phyloP scores from a whole-genome alignment of 257 asterid species.

The Solanum medicagineum region DNA sequence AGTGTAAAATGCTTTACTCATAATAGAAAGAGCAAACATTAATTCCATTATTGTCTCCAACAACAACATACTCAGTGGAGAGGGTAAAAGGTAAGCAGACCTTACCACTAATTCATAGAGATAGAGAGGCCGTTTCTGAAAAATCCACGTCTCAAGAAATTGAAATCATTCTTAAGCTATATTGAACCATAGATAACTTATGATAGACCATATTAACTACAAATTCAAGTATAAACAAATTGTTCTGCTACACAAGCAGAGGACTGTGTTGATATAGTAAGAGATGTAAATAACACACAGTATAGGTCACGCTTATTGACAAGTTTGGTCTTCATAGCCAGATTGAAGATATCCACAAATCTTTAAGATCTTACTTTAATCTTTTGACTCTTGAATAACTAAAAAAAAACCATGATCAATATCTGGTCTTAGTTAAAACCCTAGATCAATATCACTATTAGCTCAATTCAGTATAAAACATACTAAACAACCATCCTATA shows the following conservation, averaged over 20 bases:
- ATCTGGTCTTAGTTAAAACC: not conserved
- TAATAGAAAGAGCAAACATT: not conserved
- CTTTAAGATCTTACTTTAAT: not conserved
- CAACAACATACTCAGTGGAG: too few relatives aligned
- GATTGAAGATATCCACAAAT: not conserved
- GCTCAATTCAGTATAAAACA: not conserved
- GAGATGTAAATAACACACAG: not conserved
- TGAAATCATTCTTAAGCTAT: not conserved
- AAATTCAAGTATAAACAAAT: not conserved
- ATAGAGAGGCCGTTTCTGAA: too few relatives aligned
- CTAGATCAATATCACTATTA: not conserved
- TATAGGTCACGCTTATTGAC: not conserved
- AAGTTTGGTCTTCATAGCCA: not conserved
- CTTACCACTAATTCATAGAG: too few relatives aligned
- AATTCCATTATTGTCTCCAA: not conserved
- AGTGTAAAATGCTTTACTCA: not conserved
- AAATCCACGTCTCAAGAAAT: too few relatives aligned
- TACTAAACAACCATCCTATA: not conserved
- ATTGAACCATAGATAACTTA: not conserved
- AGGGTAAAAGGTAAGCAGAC: too few relatives aligned
- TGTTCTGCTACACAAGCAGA: not conserved
- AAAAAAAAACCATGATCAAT: not conserved
- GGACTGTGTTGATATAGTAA: not conserved
- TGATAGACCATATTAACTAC: not conserved
- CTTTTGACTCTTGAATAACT: not conserved